Conservation (phyloP, 371 early-diverging fungal genomes). For the Nematocida sp. region DNA sequence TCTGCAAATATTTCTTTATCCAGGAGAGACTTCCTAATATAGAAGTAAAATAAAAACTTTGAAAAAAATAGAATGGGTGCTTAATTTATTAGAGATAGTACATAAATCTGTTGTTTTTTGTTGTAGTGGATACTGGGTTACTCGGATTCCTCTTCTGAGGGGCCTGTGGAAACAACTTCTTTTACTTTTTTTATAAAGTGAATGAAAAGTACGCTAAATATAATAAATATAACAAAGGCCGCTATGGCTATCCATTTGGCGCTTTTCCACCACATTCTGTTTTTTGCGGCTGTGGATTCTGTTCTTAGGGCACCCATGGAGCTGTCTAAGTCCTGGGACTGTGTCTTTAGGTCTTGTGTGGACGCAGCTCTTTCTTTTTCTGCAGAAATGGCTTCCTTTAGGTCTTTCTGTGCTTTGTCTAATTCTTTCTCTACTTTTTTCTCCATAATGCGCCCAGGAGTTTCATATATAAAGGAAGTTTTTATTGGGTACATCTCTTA, state of each 20-base stretch:
- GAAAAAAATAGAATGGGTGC: too few species aligned
- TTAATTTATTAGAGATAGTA: too few species aligned
- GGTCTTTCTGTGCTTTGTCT: constrained; percentile 56
- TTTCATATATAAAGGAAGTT: neutral
- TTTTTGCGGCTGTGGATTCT: constrained; percentile 55
- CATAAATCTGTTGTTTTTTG: too few species aligned
- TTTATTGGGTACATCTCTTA: neutral
- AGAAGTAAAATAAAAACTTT: too few species aligned
- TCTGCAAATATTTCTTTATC: too few species aligned
- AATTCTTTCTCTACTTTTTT: constrained; percentile 64
- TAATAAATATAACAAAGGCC: constrained; percentile 40
- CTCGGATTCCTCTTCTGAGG: too few species aligned
- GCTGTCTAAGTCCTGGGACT: constrained; percentile 55
- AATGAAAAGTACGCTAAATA: constrained; percentile 37
- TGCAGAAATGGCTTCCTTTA: constrained; percentile 62
- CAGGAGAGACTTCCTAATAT: too few species aligned
- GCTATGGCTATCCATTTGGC: constrained; percentile 56
- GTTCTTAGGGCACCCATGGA: constrained; percentile 46
- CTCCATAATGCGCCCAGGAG: constrained; percentile 37
- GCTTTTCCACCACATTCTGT: constrained; percentile 60
- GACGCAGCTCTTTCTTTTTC: constrained; percentile 62
- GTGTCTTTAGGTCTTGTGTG: constrained; percentile 36
- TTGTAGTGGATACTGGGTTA: too few species aligned
- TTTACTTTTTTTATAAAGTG: constrained; percentile 32
- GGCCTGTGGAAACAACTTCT: neutral